Base-by-base conservation (phyloP, 2,329 filamentous ascomycete genomes). In the Colletotrichum somersetense region DNA sequence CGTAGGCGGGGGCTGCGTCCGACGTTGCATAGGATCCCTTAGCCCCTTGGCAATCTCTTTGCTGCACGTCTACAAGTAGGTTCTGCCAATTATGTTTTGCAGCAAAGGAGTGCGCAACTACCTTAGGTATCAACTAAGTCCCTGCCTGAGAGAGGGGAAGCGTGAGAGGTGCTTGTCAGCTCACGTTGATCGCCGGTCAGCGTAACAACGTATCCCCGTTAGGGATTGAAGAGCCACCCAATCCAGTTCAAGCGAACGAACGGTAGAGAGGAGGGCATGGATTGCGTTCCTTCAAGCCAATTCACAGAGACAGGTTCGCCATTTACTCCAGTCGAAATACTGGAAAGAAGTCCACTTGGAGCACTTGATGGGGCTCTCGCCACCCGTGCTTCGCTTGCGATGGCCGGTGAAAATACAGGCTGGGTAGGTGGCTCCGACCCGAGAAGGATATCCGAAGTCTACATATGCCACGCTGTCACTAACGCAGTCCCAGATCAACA, bases 161-260 rank as follows among this genome's bases (percentile, higher is more conserved):
- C 30, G 3, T 18, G 30, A 20, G 18, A 35, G 30, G 23, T 2
- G 23, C 14, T 33, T 53, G 26, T 10, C 10, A 52, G 5, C 23
- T 14, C 11, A 30, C 12, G 57, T 33, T 20, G 58, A 61, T 61
- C 58, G 26, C 18, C 58, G 26, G 58, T 61, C 58, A 61, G 58
- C 58, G 42, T 61, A 30, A 40, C 18, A 48, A 61, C 16, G 30
- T 23, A 20, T 12, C 40, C 26, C 26, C 40, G 26, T 40, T 61
- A 10, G 10, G 10, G 30, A 33, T 20, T 11, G 26, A 46, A 61
- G 42, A 48, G 42, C 14, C 16, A 20, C 16, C 5, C 23, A 14
- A 8, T 46, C 20, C 38, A 46, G 38, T 59, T 26, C 42, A 42
- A 48, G 26, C 18, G 14, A 42, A 48, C 26, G 18, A 61, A 61